phyloP scores from a whole-genome alignment of 2,329 filamentous ascomycete genomes.

The Sphaerostilbella broomeana region DNA sequence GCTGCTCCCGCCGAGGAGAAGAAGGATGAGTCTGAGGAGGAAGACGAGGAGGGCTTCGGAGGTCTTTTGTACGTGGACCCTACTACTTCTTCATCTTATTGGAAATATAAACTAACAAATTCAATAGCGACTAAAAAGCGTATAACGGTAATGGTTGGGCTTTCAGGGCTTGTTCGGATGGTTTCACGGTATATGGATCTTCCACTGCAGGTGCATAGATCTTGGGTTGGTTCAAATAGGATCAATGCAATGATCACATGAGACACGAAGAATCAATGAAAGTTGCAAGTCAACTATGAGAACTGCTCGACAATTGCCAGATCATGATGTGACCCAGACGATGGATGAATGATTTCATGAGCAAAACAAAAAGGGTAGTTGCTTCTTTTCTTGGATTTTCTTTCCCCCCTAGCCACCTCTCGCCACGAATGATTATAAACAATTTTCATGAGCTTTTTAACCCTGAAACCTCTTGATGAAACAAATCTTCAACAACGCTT shows the following conservation, averaged over 20 bases:
- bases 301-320: neutral
- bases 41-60: slow-evolving; percentile 66
- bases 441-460: slow-evolving; percentile 62
- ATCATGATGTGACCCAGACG: slow-evolving; percentile 7
- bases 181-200: slow-evolving; percentile 39
- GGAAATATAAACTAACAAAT: slow-evolving; percentile 32
- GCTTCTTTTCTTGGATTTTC: slow-evolving; percentile 15
- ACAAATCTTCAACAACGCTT: slow-evolving; percentile 43
- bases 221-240: slow-evolving; percentile 38
- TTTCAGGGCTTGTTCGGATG: slow-evolving; percentile 35
- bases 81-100: neutral
- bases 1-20: slow-evolving; percentile 55
- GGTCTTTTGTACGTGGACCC: slow-evolving; percentile 60
- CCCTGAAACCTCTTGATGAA: slow-evolving; percentile 57
- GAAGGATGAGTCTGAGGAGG: slow-evolving; percentile 62
- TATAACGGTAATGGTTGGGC: slow-evolving; percentile 33
- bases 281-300: slow-evolving; percentile 17
- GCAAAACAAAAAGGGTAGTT: slow-evolving; percentile 42
- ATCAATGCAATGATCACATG: slow-evolving; percentile 28
- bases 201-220: slow-evolving; percentile 40
- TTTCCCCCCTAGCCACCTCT: slow-evolving; percentile 16
- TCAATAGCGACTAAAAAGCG: slow-evolving; percentile 45
- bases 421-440: slow-evolving; percentile 49
- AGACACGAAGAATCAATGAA: slow-evolving; percentile 24
- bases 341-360: neutral